phyloP scores from a whole-genome alignment of 129 eudicot genomes.

The Artemisia annua region DNA sequence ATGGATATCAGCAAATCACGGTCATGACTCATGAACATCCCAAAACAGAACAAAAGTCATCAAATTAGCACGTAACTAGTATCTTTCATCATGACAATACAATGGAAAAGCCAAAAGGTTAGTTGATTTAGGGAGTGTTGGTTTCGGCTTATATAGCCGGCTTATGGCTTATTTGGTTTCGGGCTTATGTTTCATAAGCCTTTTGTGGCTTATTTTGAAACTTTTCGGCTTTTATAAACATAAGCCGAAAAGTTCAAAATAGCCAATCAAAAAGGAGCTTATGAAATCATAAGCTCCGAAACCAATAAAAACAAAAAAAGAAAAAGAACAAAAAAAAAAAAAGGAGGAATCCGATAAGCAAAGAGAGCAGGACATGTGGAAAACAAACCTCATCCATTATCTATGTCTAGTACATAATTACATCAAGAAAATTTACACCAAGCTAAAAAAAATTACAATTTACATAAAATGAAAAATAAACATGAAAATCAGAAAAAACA shows the following conservation, averaged over 20 bases:
- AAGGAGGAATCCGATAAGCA: neutral
- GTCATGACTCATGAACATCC: conserved; percentile 20
- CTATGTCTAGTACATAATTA: conserved; percentile 18
- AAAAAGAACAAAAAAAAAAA: too few relatives aligned
- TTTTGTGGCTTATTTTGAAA: too few relatives aligned
- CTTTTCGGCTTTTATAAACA: too few relatives aligned
- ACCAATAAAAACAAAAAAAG: too few relatives aligned
- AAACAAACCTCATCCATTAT: conserved; percentile 27
- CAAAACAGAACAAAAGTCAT: neutral
- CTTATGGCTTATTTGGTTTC: too few relatives aligned
- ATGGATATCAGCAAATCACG: neutral
- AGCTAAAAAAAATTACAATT: neutral
- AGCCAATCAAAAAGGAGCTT: too few relatives aligned
- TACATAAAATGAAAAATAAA: neutral
- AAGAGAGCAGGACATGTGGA: neutral
- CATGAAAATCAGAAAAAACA: neutral
- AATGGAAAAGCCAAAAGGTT: neutral
- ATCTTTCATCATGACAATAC: neutral
- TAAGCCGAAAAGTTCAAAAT: too few relatives aligned
- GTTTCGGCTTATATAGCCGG: too few relatives aligned
- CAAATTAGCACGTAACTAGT: conserved; percentile 25
- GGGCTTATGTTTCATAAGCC: too few relatives aligned
- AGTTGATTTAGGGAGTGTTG: neutral
- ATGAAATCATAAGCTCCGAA: too few relatives aligned
- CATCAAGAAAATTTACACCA: conserved; percentile 24